Percentiles rank a stretch among this genome's conserved stretches.
These are phyloP conservation scores for Phytophthora idaei DNA, from an alignment of 352 stramenopile species.

Conservation along the genomic window DNA sequence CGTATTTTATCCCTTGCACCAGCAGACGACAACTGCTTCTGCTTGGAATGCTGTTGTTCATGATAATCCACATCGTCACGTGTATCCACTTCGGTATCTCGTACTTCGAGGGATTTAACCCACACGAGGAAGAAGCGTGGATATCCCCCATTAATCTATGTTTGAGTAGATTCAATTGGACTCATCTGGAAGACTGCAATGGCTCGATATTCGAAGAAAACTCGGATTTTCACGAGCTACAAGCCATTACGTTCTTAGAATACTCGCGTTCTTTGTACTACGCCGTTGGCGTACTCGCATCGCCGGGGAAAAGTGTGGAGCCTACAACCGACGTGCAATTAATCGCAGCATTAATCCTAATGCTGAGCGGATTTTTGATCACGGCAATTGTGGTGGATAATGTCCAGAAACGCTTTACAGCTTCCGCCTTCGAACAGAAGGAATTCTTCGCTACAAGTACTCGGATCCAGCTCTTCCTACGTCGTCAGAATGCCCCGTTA, in stretches of 20 bases:
- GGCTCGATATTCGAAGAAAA: constrained; percentile 5
- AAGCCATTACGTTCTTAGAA: constrained; percentile 24
- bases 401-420: constrained; percentile 61
- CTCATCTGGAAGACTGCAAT: constrained; percentile 22
- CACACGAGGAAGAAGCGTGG: constrained; percentile 36
- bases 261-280: constrained; percentile 54
- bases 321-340: constrained; percentile 45
- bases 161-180: constrained; percentile 23
- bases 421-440: constrained; percentile 62
- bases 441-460: constrained; percentile 59
- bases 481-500: constrained; percentile 51
- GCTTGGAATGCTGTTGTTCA: constrained; percentile 45
- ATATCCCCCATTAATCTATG: constrained; percentile 36
- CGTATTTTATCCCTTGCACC: constrained; percentile 51
- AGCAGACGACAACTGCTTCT: constrained; percentile 49
- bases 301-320: constrained; percentile 50
- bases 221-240: constrained; percentile 17
- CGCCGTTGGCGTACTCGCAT: constrained; percentile 45
- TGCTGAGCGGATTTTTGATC: constrained; percentile 54
- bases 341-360: constrained; percentile 45
- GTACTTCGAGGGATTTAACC: constrained; percentile 44
- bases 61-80: constrained; percentile 60
- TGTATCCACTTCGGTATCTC: constrained; percentile 51
- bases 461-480: constrained; percentile 60
- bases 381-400: constrained; percentile 53